These are phyloP conservation scores for Salpingoeca rosetta DNA, from an alignment of 78 protist genomes.

Conservation along the genomic window DNA sequence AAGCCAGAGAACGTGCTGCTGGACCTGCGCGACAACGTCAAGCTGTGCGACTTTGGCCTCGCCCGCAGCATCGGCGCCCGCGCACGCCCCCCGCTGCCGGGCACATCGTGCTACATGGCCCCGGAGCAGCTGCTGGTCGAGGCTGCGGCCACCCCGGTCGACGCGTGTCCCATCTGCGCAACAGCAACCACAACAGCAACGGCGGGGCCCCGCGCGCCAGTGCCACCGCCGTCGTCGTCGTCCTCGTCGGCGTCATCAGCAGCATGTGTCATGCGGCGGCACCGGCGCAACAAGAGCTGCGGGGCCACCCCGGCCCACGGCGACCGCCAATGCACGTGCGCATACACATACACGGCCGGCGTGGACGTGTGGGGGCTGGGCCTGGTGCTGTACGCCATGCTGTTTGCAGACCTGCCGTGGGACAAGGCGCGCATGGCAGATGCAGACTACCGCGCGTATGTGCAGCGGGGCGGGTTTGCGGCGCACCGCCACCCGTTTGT, in stretches of 20 bases:
- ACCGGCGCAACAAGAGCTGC: too few relatives aligned
- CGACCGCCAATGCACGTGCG: background rate
- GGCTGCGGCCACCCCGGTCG: background rate
- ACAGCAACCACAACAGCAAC: too few relatives aligned
- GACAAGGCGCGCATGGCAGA: background rate
- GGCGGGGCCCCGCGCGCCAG: background rate
- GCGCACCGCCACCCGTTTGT: background rate
- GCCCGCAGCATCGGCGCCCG: background rate
- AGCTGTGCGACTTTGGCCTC: slow-evolving; percentile 36
- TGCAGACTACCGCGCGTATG: too few relatives aligned
- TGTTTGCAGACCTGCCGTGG: background rate
- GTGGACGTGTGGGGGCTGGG: background rate
- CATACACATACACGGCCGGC: background rate
- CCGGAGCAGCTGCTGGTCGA: background rate
- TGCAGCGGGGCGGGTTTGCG: background rate
- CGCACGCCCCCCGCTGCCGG: background rate
- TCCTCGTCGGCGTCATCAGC: too few relatives aligned
- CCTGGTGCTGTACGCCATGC: background rate
- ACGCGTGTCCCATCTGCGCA: background rate
- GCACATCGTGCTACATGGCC: background rate
- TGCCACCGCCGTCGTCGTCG: background rate
- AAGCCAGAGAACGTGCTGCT: slow-evolving; percentile 33
- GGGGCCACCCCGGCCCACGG: too few relatives aligned
- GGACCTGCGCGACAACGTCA: background rate
- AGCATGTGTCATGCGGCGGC: background rate